Conservation (phyloP, 129 eudicot genomes). For the Deinandra increscens region DNA sequence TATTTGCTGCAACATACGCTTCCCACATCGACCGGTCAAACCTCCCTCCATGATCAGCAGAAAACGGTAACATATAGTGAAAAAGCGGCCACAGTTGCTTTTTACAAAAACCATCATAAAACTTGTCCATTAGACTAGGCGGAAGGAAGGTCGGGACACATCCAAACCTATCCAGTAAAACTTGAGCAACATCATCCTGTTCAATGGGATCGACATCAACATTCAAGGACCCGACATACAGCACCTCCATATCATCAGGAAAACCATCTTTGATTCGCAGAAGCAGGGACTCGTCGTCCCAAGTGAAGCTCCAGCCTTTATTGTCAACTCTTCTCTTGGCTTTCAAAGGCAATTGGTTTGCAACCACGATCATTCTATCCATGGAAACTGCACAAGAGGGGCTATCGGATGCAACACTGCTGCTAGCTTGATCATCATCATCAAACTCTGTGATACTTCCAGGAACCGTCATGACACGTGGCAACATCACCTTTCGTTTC, state of each 20-base stretch:
- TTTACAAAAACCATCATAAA: slow-evolving; percentile 70
- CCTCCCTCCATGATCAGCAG: slow-evolving; percentile 64
- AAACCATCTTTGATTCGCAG: slow-evolving; percentile 61
- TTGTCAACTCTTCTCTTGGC: slow-evolving; percentile 60
- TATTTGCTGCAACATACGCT: slow-evolving; percentile 65
- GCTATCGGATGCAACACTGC: slow-evolving; percentile 63
- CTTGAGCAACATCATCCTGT: slow-evolving; percentile 62
- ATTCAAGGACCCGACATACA: slow-evolving; percentile 64
- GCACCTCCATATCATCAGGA: slow-evolving; percentile 74
- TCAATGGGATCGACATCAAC: slow-evolving; percentile 69
- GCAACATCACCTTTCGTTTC: slow-evolving; percentile 29
- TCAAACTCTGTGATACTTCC: slow-evolving; percentile 55
- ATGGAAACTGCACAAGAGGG: slow-evolving; percentile 50
- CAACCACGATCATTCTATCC: slow-evolving; percentile 68
- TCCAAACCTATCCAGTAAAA: slow-evolving; percentile 49
- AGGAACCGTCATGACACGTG: slow-evolving; percentile 71
- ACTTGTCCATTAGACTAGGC: slow-evolving; percentile 46
- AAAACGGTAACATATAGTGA: slow-evolving; percentile 68
- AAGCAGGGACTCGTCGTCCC: slow-evolving; percentile 69
- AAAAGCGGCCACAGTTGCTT: slow-evolving; percentile 74
- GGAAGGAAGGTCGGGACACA: slow-evolving; percentile 70
- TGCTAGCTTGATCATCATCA: slow-evolving; percentile 65
- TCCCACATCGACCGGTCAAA: slow-evolving; percentile 68
- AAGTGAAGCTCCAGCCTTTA: slow-evolving; percentile 66
- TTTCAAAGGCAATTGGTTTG: slow-evolving; percentile 61